These are phyloP conservation scores for Phytopythium delawarense DNA, from an alignment of 352 stramenopile species.

Conservation along the genomic window DNA sequence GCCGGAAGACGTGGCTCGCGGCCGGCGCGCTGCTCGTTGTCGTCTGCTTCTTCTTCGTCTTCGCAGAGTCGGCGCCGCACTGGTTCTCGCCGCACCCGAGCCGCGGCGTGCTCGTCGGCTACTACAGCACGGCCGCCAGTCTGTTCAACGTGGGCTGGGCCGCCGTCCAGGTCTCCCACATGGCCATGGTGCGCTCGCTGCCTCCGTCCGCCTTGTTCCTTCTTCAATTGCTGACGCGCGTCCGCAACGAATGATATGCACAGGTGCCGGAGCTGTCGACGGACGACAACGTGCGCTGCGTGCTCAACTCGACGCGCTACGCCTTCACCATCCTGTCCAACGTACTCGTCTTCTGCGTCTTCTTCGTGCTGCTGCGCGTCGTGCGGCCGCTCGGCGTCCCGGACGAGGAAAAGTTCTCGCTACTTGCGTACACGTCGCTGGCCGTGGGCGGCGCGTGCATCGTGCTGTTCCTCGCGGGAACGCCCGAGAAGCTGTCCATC, in stretches of 20 bases:
- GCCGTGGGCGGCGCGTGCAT: constrained; percentile 59
- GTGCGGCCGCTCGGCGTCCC: constrained; percentile 61
- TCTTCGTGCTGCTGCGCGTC: constrained; percentile 58
- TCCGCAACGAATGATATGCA: too few species aligned
- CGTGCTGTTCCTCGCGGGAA: constrained; percentile 62
- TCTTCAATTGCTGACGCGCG: not conserved
- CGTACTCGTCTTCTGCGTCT: constrained; percentile 78
- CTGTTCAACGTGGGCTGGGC: constrained; percentile 87
- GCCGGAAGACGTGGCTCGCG: constrained; percentile 73
- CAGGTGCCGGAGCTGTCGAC: constrained; percentile 71
- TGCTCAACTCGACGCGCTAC: constrained; percentile 82
- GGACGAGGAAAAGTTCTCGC: constrained; percentile 70
- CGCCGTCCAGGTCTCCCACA: constrained; percentile 80
- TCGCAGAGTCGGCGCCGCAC: constrained; percentile 50
- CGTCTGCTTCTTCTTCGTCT: constrained; percentile 86
- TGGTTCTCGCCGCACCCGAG: constrained; percentile 59
- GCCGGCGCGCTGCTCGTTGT: constrained; percentile 68
- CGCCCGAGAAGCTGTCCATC: constrained; percentile 46
- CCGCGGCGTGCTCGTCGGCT: constrained; percentile 54
- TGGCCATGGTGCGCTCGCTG: constrained; percentile 56
- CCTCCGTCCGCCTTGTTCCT: not conserved
- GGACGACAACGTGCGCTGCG: constrained; percentile 73
- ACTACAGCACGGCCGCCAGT: constrained; percentile 73
- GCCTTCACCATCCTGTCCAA: constrained; percentile 88
- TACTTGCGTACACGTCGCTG: constrained; percentile 69